Conservation (phyloP, 1,284 basidiomycete species). For the Agroathelia rolfsii region DNA sequence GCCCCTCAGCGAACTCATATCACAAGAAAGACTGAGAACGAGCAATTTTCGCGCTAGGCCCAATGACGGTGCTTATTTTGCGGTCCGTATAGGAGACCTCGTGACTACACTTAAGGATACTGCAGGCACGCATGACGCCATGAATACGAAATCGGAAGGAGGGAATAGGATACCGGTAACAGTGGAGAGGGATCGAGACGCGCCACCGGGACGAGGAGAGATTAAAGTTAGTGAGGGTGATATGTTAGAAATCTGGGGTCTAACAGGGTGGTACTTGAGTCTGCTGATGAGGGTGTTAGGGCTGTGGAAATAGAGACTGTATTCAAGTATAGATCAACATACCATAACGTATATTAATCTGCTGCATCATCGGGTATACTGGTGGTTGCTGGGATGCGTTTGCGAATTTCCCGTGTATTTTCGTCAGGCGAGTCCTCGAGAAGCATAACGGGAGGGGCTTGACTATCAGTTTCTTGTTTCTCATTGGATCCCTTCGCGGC, state of each 20-base stretch:
- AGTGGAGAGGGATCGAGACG: constrained; percentile 16
- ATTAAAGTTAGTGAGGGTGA: constrained; percentile 33
- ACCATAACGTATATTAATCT: not conserved
- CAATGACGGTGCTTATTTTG: constrained; percentile 63
- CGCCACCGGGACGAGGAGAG: constrained; percentile 18
- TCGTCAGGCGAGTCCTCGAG: too few species aligned
- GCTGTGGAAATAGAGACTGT: constrained; percentile 29
- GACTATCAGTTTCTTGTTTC: not conserved
- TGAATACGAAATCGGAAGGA: constrained; percentile 13
- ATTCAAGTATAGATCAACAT: not conserved
- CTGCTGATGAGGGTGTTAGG: constrained; percentile 43
- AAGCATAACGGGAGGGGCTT: too few species aligned
- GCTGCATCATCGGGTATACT: constrained; percentile 1
- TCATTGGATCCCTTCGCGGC: constrained; percentile 7
- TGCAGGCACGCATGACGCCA: too few species aligned
- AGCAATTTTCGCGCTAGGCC: constrained; percentile 46
- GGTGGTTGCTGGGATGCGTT: too few species aligned
- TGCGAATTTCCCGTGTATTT: too few species aligned
- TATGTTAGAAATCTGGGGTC: constrained; percentile 64
- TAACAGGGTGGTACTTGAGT: constrained; percentile 74
- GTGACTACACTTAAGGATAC: too few species aligned
- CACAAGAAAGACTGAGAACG: constrained; percentile 34
- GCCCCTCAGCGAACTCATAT: constrained; percentile 42
- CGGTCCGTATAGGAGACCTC: constrained; percentile 59
- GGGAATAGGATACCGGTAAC: constrained; percentile 10